Percentiles rank a stretch among this genome's conserved stretches.
Evolutionary conservation across 805 yeast genomes (phyloP).

Genomic region (Hanseniaspora lachancei): DNA sequence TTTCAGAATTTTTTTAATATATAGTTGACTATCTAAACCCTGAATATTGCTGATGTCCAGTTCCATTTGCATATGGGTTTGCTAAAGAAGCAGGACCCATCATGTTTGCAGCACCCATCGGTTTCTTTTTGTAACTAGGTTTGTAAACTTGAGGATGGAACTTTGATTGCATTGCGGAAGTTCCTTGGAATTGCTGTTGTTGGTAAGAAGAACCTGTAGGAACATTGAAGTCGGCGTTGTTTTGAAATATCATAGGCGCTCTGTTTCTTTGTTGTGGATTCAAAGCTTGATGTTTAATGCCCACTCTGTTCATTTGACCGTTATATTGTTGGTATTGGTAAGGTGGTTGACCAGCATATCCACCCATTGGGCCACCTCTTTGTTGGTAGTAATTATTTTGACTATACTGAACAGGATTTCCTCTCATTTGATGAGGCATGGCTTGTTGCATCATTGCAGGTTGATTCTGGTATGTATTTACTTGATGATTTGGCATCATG

Average conservation of each 20-base stretch:
- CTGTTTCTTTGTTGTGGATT: constrained; percentile 9
- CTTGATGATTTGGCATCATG: constrained; percentile 12
- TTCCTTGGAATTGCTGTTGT: constrained; percentile 11
- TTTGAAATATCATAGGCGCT: constrained; percentile 33
- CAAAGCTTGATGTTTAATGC: constrained; percentile 2
- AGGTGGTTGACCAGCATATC: constrained; percentile 13
- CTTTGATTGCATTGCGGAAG: constrained; percentile 1
- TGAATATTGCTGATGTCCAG: constrained; percentile 3
- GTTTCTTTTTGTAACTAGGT: constrained; percentile 31
- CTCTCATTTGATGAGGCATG: constrained; percentile 13
- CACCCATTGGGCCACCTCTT: constrained; percentile 12
- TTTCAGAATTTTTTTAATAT: not conserved
- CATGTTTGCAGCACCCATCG: constrained; percentile 22
- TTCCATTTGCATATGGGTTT: not conserved
- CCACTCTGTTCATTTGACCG: not conserved
- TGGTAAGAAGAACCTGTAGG: constrained; percentile 9
- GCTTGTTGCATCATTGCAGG: constrained; percentile 6
- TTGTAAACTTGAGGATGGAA: constrained; percentile 19
- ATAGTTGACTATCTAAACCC: constrained; percentile 6
- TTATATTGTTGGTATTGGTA: not conserved
- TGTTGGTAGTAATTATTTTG: constrained; percentile 3
- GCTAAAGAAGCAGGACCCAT: constrained; percentile 5
- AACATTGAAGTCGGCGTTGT: constrained; percentile 37
- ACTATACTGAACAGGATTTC: constrained; percentile 14
- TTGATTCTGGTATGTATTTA: constrained; percentile 13